Conservation (phyloP, 1,284 basidiomycete genomes). For the Melampsora americana region DNA sequence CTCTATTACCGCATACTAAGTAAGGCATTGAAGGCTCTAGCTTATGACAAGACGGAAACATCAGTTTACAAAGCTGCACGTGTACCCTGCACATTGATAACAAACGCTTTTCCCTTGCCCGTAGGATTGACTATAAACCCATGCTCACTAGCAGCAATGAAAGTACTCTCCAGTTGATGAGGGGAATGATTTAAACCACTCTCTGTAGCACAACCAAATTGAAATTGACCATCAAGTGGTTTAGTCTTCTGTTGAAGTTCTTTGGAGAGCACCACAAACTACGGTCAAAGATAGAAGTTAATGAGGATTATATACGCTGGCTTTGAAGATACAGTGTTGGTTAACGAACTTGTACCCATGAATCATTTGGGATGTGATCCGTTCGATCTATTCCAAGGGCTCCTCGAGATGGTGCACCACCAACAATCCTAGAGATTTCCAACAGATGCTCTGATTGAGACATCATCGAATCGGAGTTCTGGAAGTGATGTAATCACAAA, state of each 20-base stretch:
- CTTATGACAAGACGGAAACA: too few species aligned
- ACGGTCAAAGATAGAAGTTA: background rate
- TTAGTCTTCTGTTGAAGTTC: background rate
- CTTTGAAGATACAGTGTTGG: background rate
- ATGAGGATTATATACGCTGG: background rate
- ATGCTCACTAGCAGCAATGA: constrained; percentile 15
- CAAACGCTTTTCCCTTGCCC: constrained; percentile 65
- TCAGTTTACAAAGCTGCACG: background rate
- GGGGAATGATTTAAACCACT: background rate
- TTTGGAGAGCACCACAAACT: background rate
- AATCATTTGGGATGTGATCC: constrained; percentile 11
- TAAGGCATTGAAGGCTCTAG: too few species aligned
- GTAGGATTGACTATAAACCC: constrained; percentile 58
- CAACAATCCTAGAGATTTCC: constrained; percentile 32
- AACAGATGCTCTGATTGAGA: constrained; percentile 4
- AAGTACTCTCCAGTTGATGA: constrained; percentile 12
- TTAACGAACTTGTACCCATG: constrained; percentile 32
- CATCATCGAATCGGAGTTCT: background rate
- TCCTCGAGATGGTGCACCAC: constrained; percentile 31
- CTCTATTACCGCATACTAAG: too few species aligned
- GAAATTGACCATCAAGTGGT: background rate
- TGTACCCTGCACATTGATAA: constrained; percentile 13
- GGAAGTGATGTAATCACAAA: background rate
- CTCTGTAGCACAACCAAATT: background rate
- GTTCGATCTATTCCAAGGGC: constrained; percentile 31